Conservation (phyloP, 352 stramenopile genomes). For the Pilasporangium apinafurcum region DNA sequence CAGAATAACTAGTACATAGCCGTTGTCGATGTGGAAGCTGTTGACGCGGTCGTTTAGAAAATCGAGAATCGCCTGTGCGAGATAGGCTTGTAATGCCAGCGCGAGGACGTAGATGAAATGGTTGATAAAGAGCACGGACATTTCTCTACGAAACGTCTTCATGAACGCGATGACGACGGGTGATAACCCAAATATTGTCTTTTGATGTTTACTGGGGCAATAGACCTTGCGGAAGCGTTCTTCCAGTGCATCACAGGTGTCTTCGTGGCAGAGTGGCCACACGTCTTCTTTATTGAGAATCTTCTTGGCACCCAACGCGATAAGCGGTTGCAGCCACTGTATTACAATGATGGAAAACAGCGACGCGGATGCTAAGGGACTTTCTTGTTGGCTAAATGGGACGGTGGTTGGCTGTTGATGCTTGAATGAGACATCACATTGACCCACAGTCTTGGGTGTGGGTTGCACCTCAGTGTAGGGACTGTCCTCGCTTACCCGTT, state of each 20-base stretch:
- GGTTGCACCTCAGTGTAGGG: no score
- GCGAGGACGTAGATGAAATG: constrained; percentile 3
- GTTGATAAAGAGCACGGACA: constrained; percentile 1
- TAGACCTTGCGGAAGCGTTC: no score
- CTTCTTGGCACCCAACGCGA: constrained; percentile 24
- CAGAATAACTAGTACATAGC: constrained; percentile 14
- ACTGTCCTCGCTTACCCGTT: no score
- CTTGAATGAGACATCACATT: no score
- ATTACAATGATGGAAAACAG: constrained; percentile 22
- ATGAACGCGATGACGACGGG: neutral
- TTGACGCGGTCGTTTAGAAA: constrained; percentile 8
- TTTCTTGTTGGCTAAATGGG: no score
- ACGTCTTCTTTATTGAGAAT: constrained; percentile 33
- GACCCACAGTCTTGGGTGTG: no score
- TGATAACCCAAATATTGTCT: no score
- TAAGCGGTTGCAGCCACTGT: constrained; percentile 26
- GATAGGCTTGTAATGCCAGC: constrained; percentile 10
- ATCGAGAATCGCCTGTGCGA: constrained; percentile 15
- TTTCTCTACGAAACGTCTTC: neutral
- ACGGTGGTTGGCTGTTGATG: no score
- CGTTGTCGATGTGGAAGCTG: constrained; percentile 5
- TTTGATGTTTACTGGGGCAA: no score
- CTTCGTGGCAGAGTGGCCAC: constrained; percentile 19
- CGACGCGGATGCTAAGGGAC: constrained; percentile 14
- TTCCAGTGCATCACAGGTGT: constrained; percentile 18